A percentile compares a stretch with the other conserved stretches of the same genome.
phyloP scores from a whole-genome alignment of 805 yeast species.

The Yarrowia sp. region DNA sequence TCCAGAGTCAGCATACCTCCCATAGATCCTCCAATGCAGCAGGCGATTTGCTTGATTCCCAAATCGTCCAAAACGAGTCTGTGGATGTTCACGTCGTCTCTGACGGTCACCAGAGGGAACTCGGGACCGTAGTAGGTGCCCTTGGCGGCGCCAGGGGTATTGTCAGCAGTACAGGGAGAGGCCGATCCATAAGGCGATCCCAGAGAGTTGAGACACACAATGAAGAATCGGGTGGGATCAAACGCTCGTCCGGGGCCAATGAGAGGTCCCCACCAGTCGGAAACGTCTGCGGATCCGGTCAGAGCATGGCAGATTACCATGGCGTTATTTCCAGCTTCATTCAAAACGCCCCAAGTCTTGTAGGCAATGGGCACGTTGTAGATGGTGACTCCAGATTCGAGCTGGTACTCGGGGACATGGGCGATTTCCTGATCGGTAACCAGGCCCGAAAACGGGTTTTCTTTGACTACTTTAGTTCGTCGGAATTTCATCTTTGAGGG shows the following conservation, averaged over 20 bases:
- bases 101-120: slow-evolving; percentile 90
- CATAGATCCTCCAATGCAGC: slow-evolving; percentile 97
- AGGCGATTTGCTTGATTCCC: slow-evolving; percentile 80
- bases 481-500: slow-evolving; percentile 26
- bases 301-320: slow-evolving; percentile 94
- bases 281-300: slow-evolving; percentile 93
- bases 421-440: slow-evolving; percentile 81
- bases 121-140: slow-evolving; percentile 82
- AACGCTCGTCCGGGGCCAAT: slow-evolving; percentile 85
- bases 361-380: slow-evolving; percentile 87
- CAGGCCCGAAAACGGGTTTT: slow-evolving; percentile 72
- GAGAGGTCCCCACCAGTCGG: slow-evolving; percentile 99
- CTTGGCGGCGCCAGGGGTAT: slow-evolving; percentile 66
- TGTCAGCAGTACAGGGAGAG: slow-evolving; percentile 84
- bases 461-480: slow-evolving; percentile 42
- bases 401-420: slow-evolving; percentile 71
- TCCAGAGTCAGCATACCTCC: slow-evolving; percentile 97
- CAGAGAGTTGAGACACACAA: slow-evolving; percentile 87
- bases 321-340: slow-evolving; percentile 72
- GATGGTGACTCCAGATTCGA: slow-evolving; percentile 84
- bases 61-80: slow-evolving; percentile 76
- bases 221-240: slow-evolving; percentile 86
- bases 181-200: slow-evolving; percentile 98
- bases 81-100: slow-evolving; percentile 89
- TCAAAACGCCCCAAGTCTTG: slow-evolving; percentile 92